Conservation (phyloP, 345 rosid species). For the Moringa oleifera region DNA sequence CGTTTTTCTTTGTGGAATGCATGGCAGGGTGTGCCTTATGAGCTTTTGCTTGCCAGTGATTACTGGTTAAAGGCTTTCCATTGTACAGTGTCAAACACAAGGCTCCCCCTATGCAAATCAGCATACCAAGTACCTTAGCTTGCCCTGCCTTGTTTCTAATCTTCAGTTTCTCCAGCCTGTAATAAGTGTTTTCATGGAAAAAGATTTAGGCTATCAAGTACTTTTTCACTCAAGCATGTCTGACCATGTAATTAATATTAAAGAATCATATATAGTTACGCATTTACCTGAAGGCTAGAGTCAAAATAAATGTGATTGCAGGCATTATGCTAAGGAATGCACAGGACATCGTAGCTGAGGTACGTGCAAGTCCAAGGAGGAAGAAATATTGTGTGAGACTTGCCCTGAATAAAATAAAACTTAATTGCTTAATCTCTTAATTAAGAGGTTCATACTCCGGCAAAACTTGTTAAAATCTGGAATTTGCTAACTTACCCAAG, state of each 20-base stretch:
- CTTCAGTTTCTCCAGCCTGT: constrained; percentile 49
- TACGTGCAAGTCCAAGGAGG: constrained; percentile 61
- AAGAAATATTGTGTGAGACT: constrained; percentile 63
- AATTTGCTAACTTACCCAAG: constrained; percentile 42
- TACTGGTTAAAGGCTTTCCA: constrained; percentile 36
- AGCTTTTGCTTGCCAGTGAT: constrained; percentile 8
- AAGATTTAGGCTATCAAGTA: neutral
- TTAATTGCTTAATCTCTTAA: too few species aligned
- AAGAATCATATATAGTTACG: neutral
- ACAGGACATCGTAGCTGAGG: constrained; percentile 59
- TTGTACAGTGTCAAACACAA: constrained; percentile 43
- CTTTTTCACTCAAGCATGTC: neutral
- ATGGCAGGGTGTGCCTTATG: neutral
- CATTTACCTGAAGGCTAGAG: constrained; percentile 51
- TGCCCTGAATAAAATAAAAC: constrained; percentile 33
- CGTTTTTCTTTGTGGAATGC: constrained; percentile 8
- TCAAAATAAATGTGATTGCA: constrained; percentile 55
- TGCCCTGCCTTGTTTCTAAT: constrained; percentile 38
- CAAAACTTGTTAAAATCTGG: too few species aligned
- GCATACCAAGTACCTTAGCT: constrained; percentile 42
- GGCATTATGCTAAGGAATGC: constrained; percentile 63
- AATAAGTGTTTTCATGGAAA: neutral
- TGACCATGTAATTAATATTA: neutral
- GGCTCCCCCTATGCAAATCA: constrained; percentile 56
- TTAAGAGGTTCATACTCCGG: neutral